Evolutionary conservation across 176 grass and related monocot genomes (phyloP), one percentile per base, ranked within the genome.

Genomic region (Avena atlantica): DNA sequence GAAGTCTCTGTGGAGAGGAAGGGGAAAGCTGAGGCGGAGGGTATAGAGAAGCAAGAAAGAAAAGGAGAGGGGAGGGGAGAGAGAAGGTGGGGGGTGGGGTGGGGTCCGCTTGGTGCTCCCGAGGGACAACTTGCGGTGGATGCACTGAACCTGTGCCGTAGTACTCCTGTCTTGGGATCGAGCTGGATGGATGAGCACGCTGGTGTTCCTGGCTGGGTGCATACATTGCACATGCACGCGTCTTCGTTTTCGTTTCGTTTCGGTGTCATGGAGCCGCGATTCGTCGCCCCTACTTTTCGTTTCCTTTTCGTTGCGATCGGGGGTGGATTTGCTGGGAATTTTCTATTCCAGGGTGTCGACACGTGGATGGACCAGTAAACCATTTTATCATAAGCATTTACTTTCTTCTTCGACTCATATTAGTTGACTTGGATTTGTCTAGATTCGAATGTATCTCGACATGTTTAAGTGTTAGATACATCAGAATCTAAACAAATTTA

Each of bases 101-200:
- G 27, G 25, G 12, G 0, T 1, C 58, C 68, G 10, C 60, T 82
- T 82, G 78, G 71, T 6, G 71, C 40, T 75, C 70, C 61, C 63
- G 83, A 71, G 84, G 84, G 89, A 2, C 88, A 36, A 68, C 68
- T 57, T 66, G 83, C 77, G 76, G n/a, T 50, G 81, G 87, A 78
- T 86, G 27, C 84, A 83, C 25, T 83, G 89, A 86, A 90, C 79
- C 84, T 86, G 66, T 7, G 17, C 75, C 40, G 40, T 42, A 5
- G 11, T 74, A 49, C 70, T 21, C 61, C 14, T 16, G 17, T 25
- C 44, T 11, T 4, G 70, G 36, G 67, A 47, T 47, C 51, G 72
- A 29, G 47, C 7, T 75, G 45, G 72, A 45, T 75, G 72, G 48
- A 52, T 76, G 48, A 34, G 14, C 74, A 76, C 74, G 12, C 14